A percentile compares a stretch with the other conserved stretches of the same genome.
phyloP scores from a whole-genome alignment of 805 yeast species.

The Yamadazyma sp. region DNA sequence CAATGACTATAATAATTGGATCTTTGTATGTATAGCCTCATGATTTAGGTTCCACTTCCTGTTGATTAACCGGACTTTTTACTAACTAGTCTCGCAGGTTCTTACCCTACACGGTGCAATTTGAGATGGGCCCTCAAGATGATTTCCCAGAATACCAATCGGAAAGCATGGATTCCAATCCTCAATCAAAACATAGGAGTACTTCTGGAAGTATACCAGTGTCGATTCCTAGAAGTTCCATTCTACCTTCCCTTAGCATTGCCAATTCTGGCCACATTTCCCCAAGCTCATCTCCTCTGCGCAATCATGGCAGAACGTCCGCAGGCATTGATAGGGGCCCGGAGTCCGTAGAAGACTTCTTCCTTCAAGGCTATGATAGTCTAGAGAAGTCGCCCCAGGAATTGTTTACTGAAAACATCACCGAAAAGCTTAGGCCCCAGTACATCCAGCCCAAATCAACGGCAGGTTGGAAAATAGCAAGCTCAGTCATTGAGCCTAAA shows the following conservation, averaged over 20 bases:
- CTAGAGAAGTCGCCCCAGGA: constrained; percentile 2
- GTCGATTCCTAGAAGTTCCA: constrained; percentile 21
- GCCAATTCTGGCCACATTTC: constrained; percentile 25
- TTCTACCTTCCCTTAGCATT: constrained; percentile 37
- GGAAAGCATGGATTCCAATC: constrained; percentile 3
- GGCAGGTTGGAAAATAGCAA: constrained; percentile 24
- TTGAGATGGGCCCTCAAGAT: constrained; percentile 40
- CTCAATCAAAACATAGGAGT: constrained; percentile 8
- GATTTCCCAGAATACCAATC: constrained; percentile 6
- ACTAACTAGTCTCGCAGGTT: constrained; percentile 44
- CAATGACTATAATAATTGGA: constrained; percentile 68
- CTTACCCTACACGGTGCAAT: constrained; percentile 75
- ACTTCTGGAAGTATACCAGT: constrained; percentile 11
- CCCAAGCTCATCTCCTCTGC: constrained; percentile 11
- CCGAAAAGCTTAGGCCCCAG: constrained; percentile 30
- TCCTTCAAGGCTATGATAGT: constrained; percentile 9
- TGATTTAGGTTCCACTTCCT: too few relatives aligned
- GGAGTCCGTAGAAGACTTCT: constrained; percentile 17
- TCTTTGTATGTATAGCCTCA: constrained; percentile 52
- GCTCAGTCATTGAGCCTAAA: constrained; percentile 39
- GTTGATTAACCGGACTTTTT: neutral
- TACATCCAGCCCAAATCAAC: constrained; percentile 49
- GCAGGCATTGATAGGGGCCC: constrained; percentile 15
- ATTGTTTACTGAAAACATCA: constrained; percentile 22
- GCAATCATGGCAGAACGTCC: constrained; percentile 8